Base-by-base conservation (phyloP, 2,329 filamentous ascomycete genomes). In the Clonostachys rosea region DNA sequence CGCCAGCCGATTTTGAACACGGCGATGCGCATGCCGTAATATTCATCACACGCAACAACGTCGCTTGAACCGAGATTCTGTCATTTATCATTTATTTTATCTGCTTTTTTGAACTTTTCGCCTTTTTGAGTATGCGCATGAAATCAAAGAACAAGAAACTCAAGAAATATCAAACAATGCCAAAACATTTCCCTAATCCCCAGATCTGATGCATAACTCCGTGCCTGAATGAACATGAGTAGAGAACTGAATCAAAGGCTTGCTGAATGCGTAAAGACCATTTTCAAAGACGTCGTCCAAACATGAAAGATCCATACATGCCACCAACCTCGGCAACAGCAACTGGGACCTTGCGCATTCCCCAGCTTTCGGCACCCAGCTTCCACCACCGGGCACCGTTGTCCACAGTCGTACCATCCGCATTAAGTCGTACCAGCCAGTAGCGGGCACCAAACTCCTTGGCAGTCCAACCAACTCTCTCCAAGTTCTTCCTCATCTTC, bases 261-360 rank as follows among this genome's bases (percentile, higher is more conserved):
- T 10, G 24, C 24, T 30, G 24, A 30, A 30, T 30, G 24, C 24
- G 24, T 30, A 30, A 30, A 30, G 24, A 30, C 24, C 24, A 30
- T 30, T 30, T 30, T 70, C 64, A 83, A 48, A 83, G 63, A 59
- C 77, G 75, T 54, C 78, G 69, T 58, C 78, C 78, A 66, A 83
- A 83, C 79, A 83, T 83, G 58, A 78, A 83, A 20, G 72, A 78
- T 18, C 94, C 94, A 61, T 97, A 96, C 61, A 95, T 95, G 52
- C 90, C 90, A 57, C 96, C 94, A 24, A 97, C 87, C 65, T 97
- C 92, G 46, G 91, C 89, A 59, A 84, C 82, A 24, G 88, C 90
- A 55, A 97, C 86, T n/a, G 92, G 95, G 40, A 97, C 78, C 70
- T 97, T 94, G 52, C 87, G 78, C 83, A 91, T 91, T 36, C 89